Percentiles rank a stretch among this genome's conserved stretches.
phyloP scores from a whole-genome alignment of 352 stramenopile species.

The Pythium pyrilobum region DNA sequence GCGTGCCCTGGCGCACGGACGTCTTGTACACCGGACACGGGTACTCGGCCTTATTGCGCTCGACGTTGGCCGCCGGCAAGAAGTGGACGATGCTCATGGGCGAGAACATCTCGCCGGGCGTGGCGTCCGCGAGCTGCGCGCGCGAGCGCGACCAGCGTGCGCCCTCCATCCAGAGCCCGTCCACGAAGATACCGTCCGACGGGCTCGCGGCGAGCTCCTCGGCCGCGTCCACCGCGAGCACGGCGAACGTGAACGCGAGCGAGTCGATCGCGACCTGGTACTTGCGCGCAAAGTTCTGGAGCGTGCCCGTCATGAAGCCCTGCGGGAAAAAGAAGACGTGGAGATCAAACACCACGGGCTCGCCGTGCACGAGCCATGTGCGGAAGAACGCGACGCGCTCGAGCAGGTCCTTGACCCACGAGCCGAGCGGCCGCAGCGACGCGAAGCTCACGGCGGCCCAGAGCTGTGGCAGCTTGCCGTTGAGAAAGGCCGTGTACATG shows the following conservation, averaged over 20 bases:
- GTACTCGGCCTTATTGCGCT: slow-evolving; percentile 65
- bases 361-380: slow-evolving; percentile 86
- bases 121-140: slow-evolving; percentile 73
- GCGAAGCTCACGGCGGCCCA: slow-evolving; percentile 90
- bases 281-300: slow-evolving; percentile 94
- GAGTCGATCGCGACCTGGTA: slow-evolving; percentile 94
- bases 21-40: slow-evolving; percentile 95
- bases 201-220: slow-evolving; percentile 58
- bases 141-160: slow-evolving; percentile 82
- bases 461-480: slow-evolving; percentile 85
- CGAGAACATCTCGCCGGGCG: slow-evolving; percentile 90
- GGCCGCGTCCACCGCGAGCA: slow-evolving; percentile 59
- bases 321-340: slow-evolving; percentile 96
- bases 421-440: slow-evolving; percentile 90
- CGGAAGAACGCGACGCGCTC: slow-evolving; percentile 90
- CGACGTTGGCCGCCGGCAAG: slow-evolving; percentile 75
- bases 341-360: slow-evolving; percentile 88
- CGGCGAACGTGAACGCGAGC: slow-evolving; percentile 88
- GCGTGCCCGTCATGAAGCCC: slow-evolving; percentile 93
- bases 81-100: slow-evolving; percentile 90
- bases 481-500: slow-evolving; percentile 94
- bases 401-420: slow-evolving; percentile 90
- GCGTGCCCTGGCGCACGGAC: slow-evolving; percentile 87
- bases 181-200: slow-evolving; percentile 90
- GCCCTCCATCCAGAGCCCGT: slow-evolving; percentile 86